Percentiles rank a stretch among this genome's conserved stretches.
Evolutionary conservation across 2,329 filamentous ascomycete genomes (phyloP).

Genomic region (Setomelanomma holmii): DNA sequence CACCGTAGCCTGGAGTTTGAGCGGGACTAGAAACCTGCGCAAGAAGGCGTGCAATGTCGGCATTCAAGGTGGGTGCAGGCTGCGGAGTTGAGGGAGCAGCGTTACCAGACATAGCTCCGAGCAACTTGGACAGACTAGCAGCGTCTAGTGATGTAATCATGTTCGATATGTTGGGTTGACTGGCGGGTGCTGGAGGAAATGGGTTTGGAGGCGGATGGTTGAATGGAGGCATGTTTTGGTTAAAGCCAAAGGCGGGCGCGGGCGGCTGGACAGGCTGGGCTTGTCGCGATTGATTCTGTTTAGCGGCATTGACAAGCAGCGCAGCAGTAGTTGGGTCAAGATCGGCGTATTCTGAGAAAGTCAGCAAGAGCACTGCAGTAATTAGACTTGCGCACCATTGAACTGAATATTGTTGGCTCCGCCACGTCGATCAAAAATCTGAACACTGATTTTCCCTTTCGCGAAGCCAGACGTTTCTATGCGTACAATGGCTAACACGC

Average conservation of each 20-base stretch:
- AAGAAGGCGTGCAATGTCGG: slow-evolving; percentile 50
- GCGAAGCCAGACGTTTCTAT: slow-evolving; percentile 74
- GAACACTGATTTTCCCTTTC: slow-evolving; percentile 76
- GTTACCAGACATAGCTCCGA: slow-evolving; percentile 63
- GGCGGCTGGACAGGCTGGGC: slow-evolving; percentile 45
- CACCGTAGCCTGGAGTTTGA: slow-evolving; percentile 30
- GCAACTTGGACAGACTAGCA: slow-evolving; percentile 72
- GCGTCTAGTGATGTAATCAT: slow-evolving; percentile 74
- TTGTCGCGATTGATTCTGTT: slow-evolving; percentile 54
- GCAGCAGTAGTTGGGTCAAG: slow-evolving; percentile 80
- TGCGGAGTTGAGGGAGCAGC: slow-evolving; percentile 50
- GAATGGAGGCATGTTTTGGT: slow-evolving; percentile 39
- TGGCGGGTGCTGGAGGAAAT: slow-evolving; percentile 41
- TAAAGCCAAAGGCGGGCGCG: slow-evolving; percentile 35
- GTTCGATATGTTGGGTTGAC: slow-evolving; percentile 63
- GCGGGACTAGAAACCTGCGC: slow-evolving; percentile 40
- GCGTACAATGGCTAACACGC: slow-evolving; percentile 83
- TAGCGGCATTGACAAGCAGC: slow-evolving; percentile 79
- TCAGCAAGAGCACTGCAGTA: slow-evolving; percentile 23
- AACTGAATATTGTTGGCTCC: slow-evolving; percentile 80
- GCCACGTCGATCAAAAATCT: slow-evolving; percentile 81
- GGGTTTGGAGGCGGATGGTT: slow-evolving; percentile 46
- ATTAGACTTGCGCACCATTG: slow-evolving; percentile 60
- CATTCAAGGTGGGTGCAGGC: slow-evolving; percentile 40
- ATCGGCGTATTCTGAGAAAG: slow-evolving; percentile 73